These are phyloP conservation scores for Monosporozyma siamensis DNA, from an alignment of 805 yeast species.

Conservation along the genomic window DNA sequence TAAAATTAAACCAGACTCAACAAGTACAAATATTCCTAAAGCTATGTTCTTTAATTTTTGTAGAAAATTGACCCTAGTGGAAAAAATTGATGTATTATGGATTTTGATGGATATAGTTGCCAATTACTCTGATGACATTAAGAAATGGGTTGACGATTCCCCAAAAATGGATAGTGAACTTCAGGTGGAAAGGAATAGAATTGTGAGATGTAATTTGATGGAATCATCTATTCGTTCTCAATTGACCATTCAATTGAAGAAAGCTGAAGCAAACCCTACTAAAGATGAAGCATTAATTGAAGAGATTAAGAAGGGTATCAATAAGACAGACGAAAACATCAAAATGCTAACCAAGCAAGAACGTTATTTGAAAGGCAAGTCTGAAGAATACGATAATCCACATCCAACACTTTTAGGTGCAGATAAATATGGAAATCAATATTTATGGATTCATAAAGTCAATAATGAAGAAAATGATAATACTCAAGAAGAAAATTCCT, in stretches of 20 bases:
- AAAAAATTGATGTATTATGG: slow-evolving; percentile 47
- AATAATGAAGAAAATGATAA: slow-evolving; percentile 48
- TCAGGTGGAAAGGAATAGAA: background rate
- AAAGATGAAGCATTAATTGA: background rate
- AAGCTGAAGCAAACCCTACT: background rate
- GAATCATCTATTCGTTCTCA: background rate
- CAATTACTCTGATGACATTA: slow-evolving; percentile 20
- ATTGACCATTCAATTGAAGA: background rate
- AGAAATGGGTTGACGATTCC: slow-evolving; percentile 15
- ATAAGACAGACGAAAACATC: too few relatives aligned
- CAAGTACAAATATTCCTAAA: slow-evolving; percentile 5
- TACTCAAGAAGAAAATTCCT: slow-evolving; percentile 31
- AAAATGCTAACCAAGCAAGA: slow-evolving; percentile 4
- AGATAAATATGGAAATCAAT: slow-evolving; percentile 73
- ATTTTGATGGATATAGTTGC: slow-evolving; percentile 51
- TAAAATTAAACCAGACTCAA: slow-evolving; percentile 39
- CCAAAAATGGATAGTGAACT: slow-evolving; percentile 2
- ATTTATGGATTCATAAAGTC: slow-evolving; percentile 67
- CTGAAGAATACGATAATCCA: slow-evolving; percentile 14
- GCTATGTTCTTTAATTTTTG: slow-evolving; percentile 38
- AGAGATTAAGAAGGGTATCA: background rate
- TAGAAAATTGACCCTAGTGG: slow-evolving; percentile 37
- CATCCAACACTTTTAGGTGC: slow-evolving; percentile 54
- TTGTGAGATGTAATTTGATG: background rate
- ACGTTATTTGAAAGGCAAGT: slow-evolving; percentile 10